Base-by-base conservation (phyloP, 495 filamentous ascomycete genomes). In the Daldinia caldariorum region DNA sequence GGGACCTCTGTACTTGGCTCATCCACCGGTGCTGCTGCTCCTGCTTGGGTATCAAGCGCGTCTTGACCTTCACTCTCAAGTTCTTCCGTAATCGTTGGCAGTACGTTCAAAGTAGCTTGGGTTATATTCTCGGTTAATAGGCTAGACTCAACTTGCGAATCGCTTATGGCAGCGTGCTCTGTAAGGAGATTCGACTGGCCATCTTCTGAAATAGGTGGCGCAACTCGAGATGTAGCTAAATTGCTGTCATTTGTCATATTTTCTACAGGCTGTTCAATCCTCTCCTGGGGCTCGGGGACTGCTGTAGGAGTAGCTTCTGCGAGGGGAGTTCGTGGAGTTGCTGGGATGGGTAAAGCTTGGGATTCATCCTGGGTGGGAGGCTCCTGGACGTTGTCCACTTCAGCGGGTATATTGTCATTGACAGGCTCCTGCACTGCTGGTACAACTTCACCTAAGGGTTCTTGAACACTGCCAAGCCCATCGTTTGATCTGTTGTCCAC, bases 71-170 rank as follows among this genome's bases (percentile, higher is more conserved):
- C 75, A 34, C 58, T 63, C 66, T 59, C 74, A 78, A 45, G 61
- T 70, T 55, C 74, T 80, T 69, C 78, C 81, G 63, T 65, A 59
- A 49, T 78, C 74, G 63, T 75, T 69, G 31, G 34, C 41, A 38
- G 26, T 14, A 6, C 51, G 34, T 65, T 69, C 41, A 18, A 4
- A 34, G 31, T n/a, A 39, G 5, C n/a, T 61, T 39, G 43, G 34
- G 18, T 32, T 4, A 38, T 20, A 16, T 69, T 43, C 18, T 64
- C 56, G 8, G 47, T 35, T 31, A 43, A 10, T 18, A n/a, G 29
- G 50, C 14, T 54, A 56, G 59, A 18, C 29, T 74, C 69, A 49
- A 26, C 16, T 54, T 65, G 53, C 12, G 58, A 37, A 14, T 70
- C 69, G 14, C 43, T 59, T 20, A 29, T 18, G 37, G 29, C 37